These are phyloP conservation scores for Hyaloscypha finlandica DNA, from an alignment of 495 filamentous ascomycete genomes.

Conservation along the genomic window DNA sequence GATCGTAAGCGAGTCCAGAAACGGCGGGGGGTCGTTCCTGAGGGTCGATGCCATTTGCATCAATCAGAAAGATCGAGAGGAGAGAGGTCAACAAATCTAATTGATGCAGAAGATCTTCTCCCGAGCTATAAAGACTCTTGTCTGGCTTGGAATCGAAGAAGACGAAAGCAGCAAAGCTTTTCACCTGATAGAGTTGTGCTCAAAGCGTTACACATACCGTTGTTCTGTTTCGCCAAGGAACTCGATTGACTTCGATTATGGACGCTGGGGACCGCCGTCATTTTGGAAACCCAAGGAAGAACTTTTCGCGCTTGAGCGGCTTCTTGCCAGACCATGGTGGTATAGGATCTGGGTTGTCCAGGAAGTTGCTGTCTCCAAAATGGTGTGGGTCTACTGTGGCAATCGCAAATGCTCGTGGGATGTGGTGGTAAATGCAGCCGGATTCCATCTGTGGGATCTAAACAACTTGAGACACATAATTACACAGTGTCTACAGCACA, in stretches of 20 bases:
- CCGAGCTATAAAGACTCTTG: constrained; percentile 23
- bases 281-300: neutral
- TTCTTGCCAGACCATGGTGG: constrained; percentile 3
- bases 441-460: no score
- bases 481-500: no score
- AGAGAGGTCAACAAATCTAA: constrained; percentile 27
- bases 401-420: no score
- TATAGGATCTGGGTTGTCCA: constrained; percentile 2
- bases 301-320: neutral
- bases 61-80: constrained; percentile 28
- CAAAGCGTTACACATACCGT: no score
- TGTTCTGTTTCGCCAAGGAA: neutral
- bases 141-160: constrained; percentile 40
- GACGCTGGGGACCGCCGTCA: neutral
- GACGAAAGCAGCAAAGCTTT: constrained; percentile 20
- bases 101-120: constrained; percentile 33
- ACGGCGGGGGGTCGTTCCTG: no score
- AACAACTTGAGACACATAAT: no score
- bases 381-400: neutral
- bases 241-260: neutral
- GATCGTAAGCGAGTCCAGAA: no score
- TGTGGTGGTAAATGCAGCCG: no score
- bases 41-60: no score
- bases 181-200: no score
- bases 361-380: neutral